Evolutionary conservation across 495 filamentous ascomycete genomes (phyloP).

Genomic region (Lophiotrema nucula): DNA sequence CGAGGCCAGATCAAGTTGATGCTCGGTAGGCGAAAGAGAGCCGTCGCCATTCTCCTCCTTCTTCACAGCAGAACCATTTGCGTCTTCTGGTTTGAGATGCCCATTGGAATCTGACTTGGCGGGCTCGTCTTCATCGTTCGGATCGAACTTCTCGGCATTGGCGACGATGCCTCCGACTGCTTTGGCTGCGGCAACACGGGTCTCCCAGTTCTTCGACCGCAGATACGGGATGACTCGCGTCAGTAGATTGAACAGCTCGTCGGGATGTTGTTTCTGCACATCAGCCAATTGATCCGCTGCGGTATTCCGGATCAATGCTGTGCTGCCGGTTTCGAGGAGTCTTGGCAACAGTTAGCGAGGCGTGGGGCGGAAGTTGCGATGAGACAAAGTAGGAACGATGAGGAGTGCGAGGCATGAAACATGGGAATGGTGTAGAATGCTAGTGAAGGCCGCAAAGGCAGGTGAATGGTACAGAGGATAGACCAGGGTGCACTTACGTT

Average conservation of each 20-base stretch:
- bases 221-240: conserved; percentile 93
- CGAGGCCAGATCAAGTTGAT: conserved; percentile 66
- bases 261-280: conserved; percentile 95
- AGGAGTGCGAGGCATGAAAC: neutral
- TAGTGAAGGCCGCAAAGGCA: no score
- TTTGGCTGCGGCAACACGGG: conserved; percentile 82
- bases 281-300: conserved; percentile 95
- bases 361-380: neutral
- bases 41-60: conserved; percentile 40
- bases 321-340: conserved; percentile 93
- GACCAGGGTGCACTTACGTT: conserved; percentile 22
- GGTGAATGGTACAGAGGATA: neutral
- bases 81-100: conserved; percentile 18
- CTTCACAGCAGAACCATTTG: conserved; percentile 30
- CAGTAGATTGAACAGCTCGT: conserved; percentile 95
- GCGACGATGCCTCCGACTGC: conserved; percentile 90
- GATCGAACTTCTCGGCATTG: conserved; percentile 83
- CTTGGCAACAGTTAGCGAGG: conserved; percentile 46
- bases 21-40: conserved; percentile 45
- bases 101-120: conserved; percentile 34
- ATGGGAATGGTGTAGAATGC: neutral
- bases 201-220: conserved; percentile 92
- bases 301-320: conserved; percentile 88
- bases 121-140: conserved; percentile 65
- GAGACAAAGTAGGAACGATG: neutral